Percentiles rank a stretch among this genome's conserved stretches.
Conservation (phyloP, 2,329 filamentous ascomycete species). For the Nemania sp. region DNA sequence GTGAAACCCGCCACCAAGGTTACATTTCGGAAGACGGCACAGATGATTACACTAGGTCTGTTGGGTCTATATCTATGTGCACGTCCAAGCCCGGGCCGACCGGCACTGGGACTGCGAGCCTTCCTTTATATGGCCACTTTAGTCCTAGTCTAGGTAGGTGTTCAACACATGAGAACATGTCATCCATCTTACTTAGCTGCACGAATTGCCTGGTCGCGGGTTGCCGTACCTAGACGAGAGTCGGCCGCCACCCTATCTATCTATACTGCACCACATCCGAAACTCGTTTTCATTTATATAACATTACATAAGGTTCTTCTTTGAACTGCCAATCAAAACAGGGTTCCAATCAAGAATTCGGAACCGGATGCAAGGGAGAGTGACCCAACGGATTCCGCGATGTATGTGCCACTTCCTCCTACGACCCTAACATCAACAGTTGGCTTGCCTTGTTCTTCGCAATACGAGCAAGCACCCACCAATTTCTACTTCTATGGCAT, state of each 20-base stretch:
- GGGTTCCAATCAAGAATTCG: no score
- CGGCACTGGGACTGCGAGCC: conserved; percentile 19
- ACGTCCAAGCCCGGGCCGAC: conserved; percentile 21
- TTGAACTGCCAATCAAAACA: not conserved
- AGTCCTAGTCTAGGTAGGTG: not conserved
- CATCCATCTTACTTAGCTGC: conserved; percentile 1
- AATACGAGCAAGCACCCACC: not conserved
- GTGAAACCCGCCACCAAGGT: conserved; percentile 8
- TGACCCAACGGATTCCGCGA: not conserved
- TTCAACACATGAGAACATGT: conserved; percentile 8
- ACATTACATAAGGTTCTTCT: not conserved
- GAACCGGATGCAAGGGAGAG: not conserved
- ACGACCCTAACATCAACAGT: not conserved
- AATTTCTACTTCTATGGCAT: not conserved
- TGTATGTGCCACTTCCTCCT: not conserved
- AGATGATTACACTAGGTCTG: not conserved
- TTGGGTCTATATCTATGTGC: not conserved
- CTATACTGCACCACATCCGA: not conserved
- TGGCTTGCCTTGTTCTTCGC: not conserved
- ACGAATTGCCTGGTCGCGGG: not conserved
- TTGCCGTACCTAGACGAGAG: not conserved
- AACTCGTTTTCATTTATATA: not conserved
- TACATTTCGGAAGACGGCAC: conserved; percentile 33
- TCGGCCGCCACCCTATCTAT: not conserved
- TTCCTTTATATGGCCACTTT: not conserved